Evolutionary conservation across 805 yeast genomes (phyloP), one percentile per base, ranked within the genome.

Genomic region (Kazachstania kunashirensis): DNA sequence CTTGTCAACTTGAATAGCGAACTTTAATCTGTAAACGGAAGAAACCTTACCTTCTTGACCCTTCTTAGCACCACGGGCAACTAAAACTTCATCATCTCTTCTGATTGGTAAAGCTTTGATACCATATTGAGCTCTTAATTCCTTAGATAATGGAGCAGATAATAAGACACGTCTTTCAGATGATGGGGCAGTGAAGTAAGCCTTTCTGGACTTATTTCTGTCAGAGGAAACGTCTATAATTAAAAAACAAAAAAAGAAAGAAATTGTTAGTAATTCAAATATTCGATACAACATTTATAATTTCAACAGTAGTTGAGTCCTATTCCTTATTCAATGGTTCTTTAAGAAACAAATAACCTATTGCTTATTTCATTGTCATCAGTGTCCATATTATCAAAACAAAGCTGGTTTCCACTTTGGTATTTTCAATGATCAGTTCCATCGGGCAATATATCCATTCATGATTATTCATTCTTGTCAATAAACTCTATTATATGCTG

Each of bases 171-270:
- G 84, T 75, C 96, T 84, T 65, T 74, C 84, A 55, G 88, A 80
- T 55, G 97, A 89, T 62, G 96, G 92, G 57, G 98, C 92, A 62
- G 74, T 74, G 89, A 89, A 89, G 82, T 89, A 83, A 70, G 97
- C 96, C 84, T 89, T 89, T 83, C 98, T 88, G 70, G 96, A 77
- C 82, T 89, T 92, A 71, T 94, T 82, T 77, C 98, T 92, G 67
- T 95, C 86, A 69, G 94, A 79, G 62, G 97, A 86, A 70, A 89
- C 96, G 95, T 89, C 95, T 36, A 24, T 21, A 17, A 5, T 27
- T 2, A 34, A 42, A 14, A 11, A 20, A 33, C 29, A 32, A 27
- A 29, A 38, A 21, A 20, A 38, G 63, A 61, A 20, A n/a, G 14
- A 28, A 14, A 8, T 13, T 27, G 3, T 30, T 30, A 31, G 24